Base-by-base conservation (phyloP, 371 early-diverging fungal genomes). In the Mucor velutinosus region DNA sequence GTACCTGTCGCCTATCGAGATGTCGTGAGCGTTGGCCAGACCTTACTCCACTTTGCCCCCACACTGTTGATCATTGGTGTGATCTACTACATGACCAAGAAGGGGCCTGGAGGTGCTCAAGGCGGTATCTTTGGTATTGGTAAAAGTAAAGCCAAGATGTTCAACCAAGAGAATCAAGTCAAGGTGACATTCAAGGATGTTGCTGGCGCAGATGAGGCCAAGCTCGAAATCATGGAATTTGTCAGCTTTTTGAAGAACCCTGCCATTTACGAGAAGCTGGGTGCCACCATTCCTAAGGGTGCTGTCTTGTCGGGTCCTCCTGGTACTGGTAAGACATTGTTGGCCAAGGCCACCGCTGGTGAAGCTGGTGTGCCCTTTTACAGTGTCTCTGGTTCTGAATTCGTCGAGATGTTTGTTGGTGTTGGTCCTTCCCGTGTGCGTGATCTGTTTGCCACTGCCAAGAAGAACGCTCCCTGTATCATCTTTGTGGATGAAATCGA, bases 151-250 rank as follows among this genome's bases (percentile, higher is more conserved):
- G 99, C 99, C 32, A 94, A 94, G 78, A 78, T 97, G 88, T 99
- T 90, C 83, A 99, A 97, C 85, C 94, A 96, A 76, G 98, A 99
- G 75, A 95, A 93, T 6, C 94, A 95, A 53, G 93, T 98, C 62
- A 88, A 95, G 67, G 93, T 98, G 68, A 94, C 93, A 73, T 99
- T 99, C 83, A 98, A 98, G 86, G 99, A 99, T 82, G 99, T 99
- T 0, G 99, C 99, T 7, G 99, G 99, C 30, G 95, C 99, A 82
- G 99, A 99, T 79, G 95, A 95, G 77, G 99, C 99, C 68, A 99
- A 99, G 81, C 94, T 97, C 66, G 99, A 99, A 82, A 99, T 99
- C 65, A 99, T 99, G 97, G 99, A 99, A 85, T 98, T 99, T 91
- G 99, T 99, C 62, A 99, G 99, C 80, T 98, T 99, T 76, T 83